Percentiles rank a stretch among this genome's conserved stretches.
phyloP scores from a whole-genome alignment of 2,329 filamentous ascomycete genomes.

The Penicillium sp. region DNA sequence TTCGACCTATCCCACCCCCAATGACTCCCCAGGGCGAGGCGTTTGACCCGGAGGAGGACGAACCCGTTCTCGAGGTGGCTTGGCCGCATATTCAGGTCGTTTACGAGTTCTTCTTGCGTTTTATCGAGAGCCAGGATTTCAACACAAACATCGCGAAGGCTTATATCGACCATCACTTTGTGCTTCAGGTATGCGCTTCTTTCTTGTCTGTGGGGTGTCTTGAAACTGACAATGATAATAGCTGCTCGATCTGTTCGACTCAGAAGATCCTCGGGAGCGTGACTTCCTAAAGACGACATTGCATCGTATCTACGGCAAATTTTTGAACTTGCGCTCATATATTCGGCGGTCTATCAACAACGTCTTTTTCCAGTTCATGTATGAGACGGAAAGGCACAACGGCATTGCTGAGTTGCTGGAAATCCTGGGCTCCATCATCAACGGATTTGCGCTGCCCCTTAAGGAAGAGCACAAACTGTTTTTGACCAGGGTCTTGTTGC shows the following conservation, averaged over 20 bases:
- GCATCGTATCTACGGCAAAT: slow-evolving; percentile 97
- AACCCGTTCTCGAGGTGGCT: slow-evolving; percentile 93
- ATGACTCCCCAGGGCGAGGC: slow-evolving; percentile 97
- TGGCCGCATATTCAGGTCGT: slow-evolving; percentile 99
- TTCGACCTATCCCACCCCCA: slow-evolving; percentile 91
- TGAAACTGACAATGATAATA: slow-evolving; percentile 32
- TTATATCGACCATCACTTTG: slow-evolving; percentile 97
- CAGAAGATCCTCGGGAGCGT: slow-evolving; percentile 90
- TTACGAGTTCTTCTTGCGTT: slow-evolving; percentile 97
- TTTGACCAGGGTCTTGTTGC: slow-evolving; percentile 84
- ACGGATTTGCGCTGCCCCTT: slow-evolving; percentile 89
- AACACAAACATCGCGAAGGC: slow-evolving; percentile 99
- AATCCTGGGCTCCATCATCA: slow-evolving; percentile 97
- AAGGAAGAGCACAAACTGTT: slow-evolving; percentile 99
- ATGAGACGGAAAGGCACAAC: slow-evolving; percentile 97
- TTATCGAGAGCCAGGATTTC: slow-evolving; percentile 99
- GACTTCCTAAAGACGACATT: slow-evolving; percentile 98
- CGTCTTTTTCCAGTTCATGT: slow-evolving; percentile 99
- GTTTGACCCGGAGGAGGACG: slow-evolving; percentile 97
- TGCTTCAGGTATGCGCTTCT: slow-evolving; percentile 58
- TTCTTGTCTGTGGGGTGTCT: no score
- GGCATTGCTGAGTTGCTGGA: slow-evolving; percentile 94
- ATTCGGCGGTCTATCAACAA: slow-evolving; percentile 99
- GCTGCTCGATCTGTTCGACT: slow-evolving; percentile 96
- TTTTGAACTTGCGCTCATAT: slow-evolving; percentile 93